phyloP scores from a whole-genome alignment of 352 stramenopile species.

The Halophytophthora batemanensis region DNA sequence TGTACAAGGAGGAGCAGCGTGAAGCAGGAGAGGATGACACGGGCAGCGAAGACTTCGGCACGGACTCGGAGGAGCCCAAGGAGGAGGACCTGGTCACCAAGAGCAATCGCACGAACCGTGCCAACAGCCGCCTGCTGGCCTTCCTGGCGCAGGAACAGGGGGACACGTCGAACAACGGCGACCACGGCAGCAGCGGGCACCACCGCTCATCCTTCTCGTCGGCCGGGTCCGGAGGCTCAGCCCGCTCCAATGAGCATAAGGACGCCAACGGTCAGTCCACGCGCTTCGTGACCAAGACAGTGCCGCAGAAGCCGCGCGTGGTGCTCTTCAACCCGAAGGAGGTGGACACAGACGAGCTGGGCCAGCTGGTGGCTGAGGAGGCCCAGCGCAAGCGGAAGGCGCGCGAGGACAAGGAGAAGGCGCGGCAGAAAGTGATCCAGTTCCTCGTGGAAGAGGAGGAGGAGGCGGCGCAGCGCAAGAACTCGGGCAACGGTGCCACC shows the following conservation, averaged over 20 bases:
- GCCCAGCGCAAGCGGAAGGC: slow-evolving; percentile 42
- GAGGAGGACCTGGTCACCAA: slow-evolving; percentile 15
- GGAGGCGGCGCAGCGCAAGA: slow-evolving; percentile 12
- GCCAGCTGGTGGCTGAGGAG: slow-evolving; percentile 38
- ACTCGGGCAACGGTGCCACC: slow-evolving; percentile 19
- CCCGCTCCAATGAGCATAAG: neutral
- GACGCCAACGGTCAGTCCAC: slow-evolving; percentile 22
- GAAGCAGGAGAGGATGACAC: slow-evolving; percentile 24
- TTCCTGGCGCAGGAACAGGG: slow-evolving; percentile 58
- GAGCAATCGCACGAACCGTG: slow-evolving; percentile 20
- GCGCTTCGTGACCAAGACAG: slow-evolving; percentile 60
- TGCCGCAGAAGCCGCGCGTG: slow-evolving; percentile 44
- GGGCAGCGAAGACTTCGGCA: slow-evolving; percentile 22
- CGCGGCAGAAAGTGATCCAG: slow-evolving; percentile 41
- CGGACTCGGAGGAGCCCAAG: slow-evolving; percentile 18
- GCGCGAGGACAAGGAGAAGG: slow-evolving; percentile 41
- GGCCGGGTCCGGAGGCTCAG: slow-evolving; percentile 16
- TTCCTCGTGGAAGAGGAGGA: slow-evolving; percentile 42
- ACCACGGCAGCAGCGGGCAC: slow-evolving; percentile 13
- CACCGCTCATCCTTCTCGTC: slow-evolving; percentile 24
- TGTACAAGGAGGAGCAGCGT: slow-evolving; percentile 65
- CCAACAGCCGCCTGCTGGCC: slow-evolving; percentile 54
- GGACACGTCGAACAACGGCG: slow-evolving; percentile 37
- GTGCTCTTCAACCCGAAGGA: slow-evolving; percentile 56
- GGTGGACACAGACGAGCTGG: slow-evolving; percentile 34